Base-by-base conservation (phyloP, 768 basidiomycete genomes). In the Inosperma sp. region DNA sequence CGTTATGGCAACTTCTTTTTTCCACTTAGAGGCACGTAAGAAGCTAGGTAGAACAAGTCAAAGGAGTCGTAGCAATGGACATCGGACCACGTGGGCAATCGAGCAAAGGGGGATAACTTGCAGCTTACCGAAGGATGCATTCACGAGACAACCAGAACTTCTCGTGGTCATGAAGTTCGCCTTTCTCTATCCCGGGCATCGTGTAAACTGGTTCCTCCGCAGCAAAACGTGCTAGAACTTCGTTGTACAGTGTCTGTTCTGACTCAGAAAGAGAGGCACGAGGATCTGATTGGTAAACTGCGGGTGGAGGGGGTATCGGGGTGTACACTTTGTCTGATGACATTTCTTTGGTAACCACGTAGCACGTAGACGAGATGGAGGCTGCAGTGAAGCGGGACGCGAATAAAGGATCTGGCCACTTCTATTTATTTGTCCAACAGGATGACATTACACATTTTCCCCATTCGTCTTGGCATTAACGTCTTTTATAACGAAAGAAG, bases 91-190 rank as follows among this genome's bases (percentile, higher is more conserved):
- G n/a, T n/a, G n/a, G n/a, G n/a, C n/a, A n/a, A n/a, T n/a, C n/a
- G n/a, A 17, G 16, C 17, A 13, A 12, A 34, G 36, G n/a, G 36
- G 47, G 23, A 16, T 6, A 22, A 21, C 14, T 4, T 33, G 14
- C 21, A 22, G 35, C 5, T 26, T 53, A 84, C 75, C 89, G 75
- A 35, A 86, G 71, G 33, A 91, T 64, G 65, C 86, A 88, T 56
- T 91, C 89, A 59, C 77, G 76, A 2, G 85, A 84, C 67, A 92
- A 70, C 87, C 88, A 92, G 64, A 87, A 87, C 66, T 80, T 80
- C 62, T 92, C 90, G 27, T 71, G 76, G 26, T 87, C 86, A 37
- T 54, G 71, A 44, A 90, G 68, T 51, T 69, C 64, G 7, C 74
- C 71, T 2, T 75, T 70, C 35, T 70, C 65, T 7, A 69, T 61